phyloP scores from a whole-genome alignment of 306 rosid species.

The Malus domestica region DNA sequence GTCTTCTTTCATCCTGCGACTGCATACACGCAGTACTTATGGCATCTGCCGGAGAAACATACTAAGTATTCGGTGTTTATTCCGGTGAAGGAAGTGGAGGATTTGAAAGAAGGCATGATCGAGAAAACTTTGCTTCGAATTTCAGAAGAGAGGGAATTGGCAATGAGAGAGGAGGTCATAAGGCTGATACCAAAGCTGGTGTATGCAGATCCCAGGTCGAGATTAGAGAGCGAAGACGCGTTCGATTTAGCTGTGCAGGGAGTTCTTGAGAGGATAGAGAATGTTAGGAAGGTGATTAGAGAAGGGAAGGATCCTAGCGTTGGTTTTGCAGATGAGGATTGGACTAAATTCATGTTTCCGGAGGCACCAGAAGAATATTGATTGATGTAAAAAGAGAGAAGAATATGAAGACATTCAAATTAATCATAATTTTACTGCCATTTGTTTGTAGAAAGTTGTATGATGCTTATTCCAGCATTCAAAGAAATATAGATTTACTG shows the following conservation, averaged over 20 bases:
- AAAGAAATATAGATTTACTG: neutral
- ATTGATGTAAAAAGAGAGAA: too few species aligned
- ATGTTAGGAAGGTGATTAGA: constrained; percentile 46
- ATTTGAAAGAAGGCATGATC: constrained; percentile 39
- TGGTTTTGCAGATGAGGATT: constrained; percentile 77
- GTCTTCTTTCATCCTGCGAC: constrained; percentile 90
- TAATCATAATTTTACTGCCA: neutral
- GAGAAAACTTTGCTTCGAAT: constrained; percentile 46
- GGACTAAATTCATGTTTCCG: constrained; percentile 61
- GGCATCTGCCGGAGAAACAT: constrained; percentile 62
- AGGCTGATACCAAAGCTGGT: constrained; percentile 51
- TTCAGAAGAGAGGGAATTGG: constrained; percentile 34
- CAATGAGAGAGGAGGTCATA: constrained; percentile 70
- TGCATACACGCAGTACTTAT: constrained; percentile 72
- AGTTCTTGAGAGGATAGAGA: constrained; percentile 59
- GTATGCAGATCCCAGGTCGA: constrained; percentile 61
- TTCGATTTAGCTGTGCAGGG: constrained; percentile 68
- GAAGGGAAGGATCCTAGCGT: constrained; percentile 71
- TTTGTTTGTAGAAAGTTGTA: neutral
- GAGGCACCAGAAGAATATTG: constrained; percentile 2
- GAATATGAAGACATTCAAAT: neutral
- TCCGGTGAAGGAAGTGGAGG: constrained; percentile 54
- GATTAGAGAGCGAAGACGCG: constrained; percentile 56
- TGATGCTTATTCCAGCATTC: neutral
- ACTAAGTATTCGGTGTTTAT: constrained; percentile 61